These are phyloP conservation scores for Xylaria cubensis DNA, from an alignment of 495 filamentous ascomycete species.

Conservation along the genomic window DNA sequence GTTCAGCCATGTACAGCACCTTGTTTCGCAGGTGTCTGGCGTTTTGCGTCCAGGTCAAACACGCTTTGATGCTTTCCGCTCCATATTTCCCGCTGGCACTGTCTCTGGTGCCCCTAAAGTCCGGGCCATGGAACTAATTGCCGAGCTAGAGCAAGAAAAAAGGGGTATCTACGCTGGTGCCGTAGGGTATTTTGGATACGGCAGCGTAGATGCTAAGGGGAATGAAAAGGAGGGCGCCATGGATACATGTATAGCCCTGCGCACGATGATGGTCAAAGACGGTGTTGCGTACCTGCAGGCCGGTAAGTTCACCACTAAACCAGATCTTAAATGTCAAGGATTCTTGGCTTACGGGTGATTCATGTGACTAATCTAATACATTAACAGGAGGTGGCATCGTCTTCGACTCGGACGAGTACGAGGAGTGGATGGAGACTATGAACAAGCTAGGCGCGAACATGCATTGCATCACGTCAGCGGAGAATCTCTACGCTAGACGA, in stretches of 20 bases:
- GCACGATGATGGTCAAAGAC: slow-evolving; percentile 95
- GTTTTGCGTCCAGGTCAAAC: slow-evolving; percentile 81
- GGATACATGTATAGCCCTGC: slow-evolving; percentile 98
- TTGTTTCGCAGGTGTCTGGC: slow-evolving; percentile 93
- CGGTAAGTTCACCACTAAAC: slow-evolving; percentile 47
- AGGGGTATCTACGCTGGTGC: slow-evolving; percentile 96
- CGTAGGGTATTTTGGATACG: slow-evolving; percentile 89
- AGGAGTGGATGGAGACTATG: slow-evolving; percentile 96
- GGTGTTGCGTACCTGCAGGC: slow-evolving; percentile 92
- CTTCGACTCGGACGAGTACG: slow-evolving; percentile 90
- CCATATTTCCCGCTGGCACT: slow-evolving; percentile 95
- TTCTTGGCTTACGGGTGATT: too few relatives aligned
- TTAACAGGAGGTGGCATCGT: slow-evolving; percentile 87
- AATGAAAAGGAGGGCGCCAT: slow-evolving; percentile 76
- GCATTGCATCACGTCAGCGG: slow-evolving; percentile 82
- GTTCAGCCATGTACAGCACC: slow-evolving; percentile 96
- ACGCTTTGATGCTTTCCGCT: slow-evolving; percentile 93
- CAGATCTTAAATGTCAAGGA: neutral
- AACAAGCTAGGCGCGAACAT: slow-evolving; percentile 94
- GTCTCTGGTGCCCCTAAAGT: slow-evolving; percentile 96
- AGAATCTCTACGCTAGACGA: slow-evolving; percentile 68
- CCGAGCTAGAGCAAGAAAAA: slow-evolving; percentile 91
- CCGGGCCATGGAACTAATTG: slow-evolving; percentile 94
- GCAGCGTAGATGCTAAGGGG: slow-evolving; percentile 54
- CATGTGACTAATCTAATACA: neutral